Evolutionary conservation across 78 protist species (phyloP).

Genomic region (Fonticula alba): DNA sequence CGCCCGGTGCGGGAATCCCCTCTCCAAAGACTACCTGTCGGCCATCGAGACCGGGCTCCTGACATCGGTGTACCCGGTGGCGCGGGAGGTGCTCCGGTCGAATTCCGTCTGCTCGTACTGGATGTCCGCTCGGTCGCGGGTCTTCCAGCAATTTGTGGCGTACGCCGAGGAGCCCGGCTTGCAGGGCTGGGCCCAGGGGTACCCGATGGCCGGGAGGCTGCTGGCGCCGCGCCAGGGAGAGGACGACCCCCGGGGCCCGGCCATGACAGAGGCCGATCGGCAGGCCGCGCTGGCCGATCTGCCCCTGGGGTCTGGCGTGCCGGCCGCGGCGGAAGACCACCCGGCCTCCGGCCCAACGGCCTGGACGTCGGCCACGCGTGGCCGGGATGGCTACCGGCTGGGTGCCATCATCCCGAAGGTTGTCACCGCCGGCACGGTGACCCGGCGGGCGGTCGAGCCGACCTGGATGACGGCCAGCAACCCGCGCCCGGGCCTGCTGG

Average conservation of each 20-base stretch:
- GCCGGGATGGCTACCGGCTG: background rate
- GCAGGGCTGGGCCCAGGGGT: too few species aligned
- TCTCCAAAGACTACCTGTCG: background rate
- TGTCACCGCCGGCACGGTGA: conserved; percentile 12
- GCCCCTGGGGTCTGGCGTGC: too few species aligned
- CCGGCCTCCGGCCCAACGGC: too few species aligned
- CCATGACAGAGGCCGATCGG: background rate
- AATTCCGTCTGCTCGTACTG: background rate
- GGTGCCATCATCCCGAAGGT: conserved; percentile 16
- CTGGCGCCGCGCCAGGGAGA: too few species aligned
- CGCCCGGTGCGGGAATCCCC: background rate
- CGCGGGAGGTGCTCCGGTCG: background rate
- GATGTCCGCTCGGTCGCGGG: background rate
- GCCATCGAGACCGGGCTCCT: background rate
- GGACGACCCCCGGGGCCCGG: too few species aligned
- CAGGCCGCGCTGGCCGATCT: background rate
- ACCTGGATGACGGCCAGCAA: conserved; percentile 24
- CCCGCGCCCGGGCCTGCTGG: conserved; percentile 1
- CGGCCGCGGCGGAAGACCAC: too few species aligned
- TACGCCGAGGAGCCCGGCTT: too few species aligned
- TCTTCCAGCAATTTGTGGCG: background rate
- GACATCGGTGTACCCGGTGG: background rate
- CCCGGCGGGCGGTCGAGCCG: conserved; percentile 27
- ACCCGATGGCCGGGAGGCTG: too few species aligned
- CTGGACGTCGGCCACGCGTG: background rate